Evolutionary conservation across 371 early-diverging fungal species (phyloP).

Genomic region (Circinella umbellata): DNA sequence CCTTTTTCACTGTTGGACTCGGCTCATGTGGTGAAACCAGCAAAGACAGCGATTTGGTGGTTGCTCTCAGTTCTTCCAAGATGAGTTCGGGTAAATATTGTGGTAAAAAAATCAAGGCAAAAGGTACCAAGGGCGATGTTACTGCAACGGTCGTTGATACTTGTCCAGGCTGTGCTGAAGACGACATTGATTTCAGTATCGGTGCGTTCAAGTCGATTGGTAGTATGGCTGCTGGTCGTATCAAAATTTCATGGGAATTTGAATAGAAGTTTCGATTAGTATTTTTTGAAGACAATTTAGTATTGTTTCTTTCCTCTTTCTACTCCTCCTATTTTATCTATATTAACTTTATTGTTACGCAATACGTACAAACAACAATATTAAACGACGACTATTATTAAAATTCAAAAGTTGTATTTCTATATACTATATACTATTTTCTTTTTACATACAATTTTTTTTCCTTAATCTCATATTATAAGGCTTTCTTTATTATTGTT

Average conservation of each 20-base stretch:
- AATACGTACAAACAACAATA: too few species aligned
- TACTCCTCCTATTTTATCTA: too few species aligned
- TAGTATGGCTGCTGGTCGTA: conserved; percentile 31
- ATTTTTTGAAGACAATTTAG: too few species aligned
- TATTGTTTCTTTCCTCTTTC: too few species aligned
- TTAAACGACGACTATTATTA: too few species aligned
- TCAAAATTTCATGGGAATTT: conserved; percentile 49
- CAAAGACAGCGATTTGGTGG: conserved; percentile 31
- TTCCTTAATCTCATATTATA: too few species aligned
- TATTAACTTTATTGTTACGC: too few species aligned
- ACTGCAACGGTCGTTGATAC: conserved; percentile 53
- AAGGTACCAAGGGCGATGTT: conserved; percentile 34
- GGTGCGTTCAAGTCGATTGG: conserved; percentile 53
- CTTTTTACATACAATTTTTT: too few species aligned
- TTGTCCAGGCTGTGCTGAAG: conserved; percentile 46
- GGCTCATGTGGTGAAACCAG: conserved; percentile 44
- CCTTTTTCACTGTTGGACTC: conserved; percentile 39
- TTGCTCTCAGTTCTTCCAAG: conserved; percentile 30
- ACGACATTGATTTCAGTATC: conserved; percentile 48
- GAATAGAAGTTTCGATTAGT: not conserved
- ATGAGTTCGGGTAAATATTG: conserved; percentile 42
- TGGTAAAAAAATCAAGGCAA: conserved; percentile 42
- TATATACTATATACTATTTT: too few species aligned
- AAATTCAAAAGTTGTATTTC: too few species aligned
- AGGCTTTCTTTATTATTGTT: too few species aligned